Evolutionary conservation across 2,329 filamentous ascomycete species (phyloP).

Genomic region (Zymoseptoria passerinii): DNA sequence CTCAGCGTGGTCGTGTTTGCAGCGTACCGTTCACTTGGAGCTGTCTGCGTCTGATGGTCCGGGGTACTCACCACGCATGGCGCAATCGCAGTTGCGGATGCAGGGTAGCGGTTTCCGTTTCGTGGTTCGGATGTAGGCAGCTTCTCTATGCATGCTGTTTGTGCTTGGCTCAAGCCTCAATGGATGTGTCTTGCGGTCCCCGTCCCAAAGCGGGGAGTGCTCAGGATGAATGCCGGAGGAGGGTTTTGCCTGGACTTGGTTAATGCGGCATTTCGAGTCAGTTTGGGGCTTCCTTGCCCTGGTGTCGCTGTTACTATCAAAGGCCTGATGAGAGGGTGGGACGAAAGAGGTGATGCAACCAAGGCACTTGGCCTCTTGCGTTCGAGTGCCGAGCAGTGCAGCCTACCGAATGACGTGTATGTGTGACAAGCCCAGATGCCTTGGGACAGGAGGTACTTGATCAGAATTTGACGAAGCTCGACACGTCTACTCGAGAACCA

Average conservation of each 20-base stretch:
- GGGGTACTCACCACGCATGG: background rate
- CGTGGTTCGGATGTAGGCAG: background rate
- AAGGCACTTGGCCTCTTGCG: no score
- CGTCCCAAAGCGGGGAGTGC: background rate
- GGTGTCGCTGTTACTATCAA: no score
- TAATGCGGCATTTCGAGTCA: background rate
- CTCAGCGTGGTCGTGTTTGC: no score
- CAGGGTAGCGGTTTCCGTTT: background rate
- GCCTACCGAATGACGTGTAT: background rate
- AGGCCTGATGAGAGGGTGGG: no score
- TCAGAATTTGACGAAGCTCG: background rate
- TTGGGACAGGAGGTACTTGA: background rate
- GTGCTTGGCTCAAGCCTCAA: background rate
- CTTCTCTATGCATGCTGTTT: background rate
- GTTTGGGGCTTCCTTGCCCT: no score
- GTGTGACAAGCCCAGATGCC: background rate
- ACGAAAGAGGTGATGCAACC: no score
- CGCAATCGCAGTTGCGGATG: background rate
- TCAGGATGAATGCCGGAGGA: background rate
- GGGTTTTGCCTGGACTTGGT: background rate
- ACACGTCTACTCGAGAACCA: background rate
- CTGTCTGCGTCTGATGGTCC: background rate
- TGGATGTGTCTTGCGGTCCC: no score
- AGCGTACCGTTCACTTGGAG: background rate
- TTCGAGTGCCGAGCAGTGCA: background rate